Evolutionary conservation across 2,329 filamentous ascomycete genomes (phyloP), one percentile per base, ranked within the genome.

Genomic region (Aureobasidium melanogenum): DNA sequence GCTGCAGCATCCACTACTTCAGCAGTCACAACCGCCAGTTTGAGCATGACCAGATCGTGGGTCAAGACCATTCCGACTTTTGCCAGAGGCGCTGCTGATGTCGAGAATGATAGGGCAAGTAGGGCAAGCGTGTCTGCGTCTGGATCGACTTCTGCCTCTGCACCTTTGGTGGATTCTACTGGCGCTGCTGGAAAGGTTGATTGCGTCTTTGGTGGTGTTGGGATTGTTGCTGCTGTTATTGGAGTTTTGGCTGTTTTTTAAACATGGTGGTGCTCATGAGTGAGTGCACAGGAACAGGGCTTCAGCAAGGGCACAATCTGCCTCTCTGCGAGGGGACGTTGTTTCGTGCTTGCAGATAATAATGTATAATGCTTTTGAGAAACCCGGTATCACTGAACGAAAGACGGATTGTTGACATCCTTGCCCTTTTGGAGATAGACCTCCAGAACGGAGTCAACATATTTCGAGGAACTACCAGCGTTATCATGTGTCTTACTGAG

Each of bases 21-120:
- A 12, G 12, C 39, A 17, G 19, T 19, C 1, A 19, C 24, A 17
- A 36, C 28, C 8, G 24, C 28, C 5, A 28, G 28, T 39, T 44
- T 26, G 22, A 44, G 41, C 41, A 17, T 57, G 26, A 57, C 22
- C 34, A 57, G 26, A 47, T 47, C 54, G 54, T 57, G 54, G 54
- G 54, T 57, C 54, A 46, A 57, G 28, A 47, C 54, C 19, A 76
- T 76, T 62, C 80, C 82, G 9, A 74, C 70, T 46, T 85, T 75
- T 72, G 71, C 84, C 1, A 57, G 71, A 19, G 57, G 71, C 22
- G 17, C 30, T 55, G 38, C 51, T 55, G 73, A 67, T 48, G 66
- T 58, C 12, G 50, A 58, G 12, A 50, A 50, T 14, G 32, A 41
- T 30, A 62, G 54, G 36, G 41, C 60, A 2, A 57, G 41, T 24